phyloP scores from a whole-genome alignment of 2,329 filamentous ascomycete species.

The Colletotrichum tamarilloi region DNA sequence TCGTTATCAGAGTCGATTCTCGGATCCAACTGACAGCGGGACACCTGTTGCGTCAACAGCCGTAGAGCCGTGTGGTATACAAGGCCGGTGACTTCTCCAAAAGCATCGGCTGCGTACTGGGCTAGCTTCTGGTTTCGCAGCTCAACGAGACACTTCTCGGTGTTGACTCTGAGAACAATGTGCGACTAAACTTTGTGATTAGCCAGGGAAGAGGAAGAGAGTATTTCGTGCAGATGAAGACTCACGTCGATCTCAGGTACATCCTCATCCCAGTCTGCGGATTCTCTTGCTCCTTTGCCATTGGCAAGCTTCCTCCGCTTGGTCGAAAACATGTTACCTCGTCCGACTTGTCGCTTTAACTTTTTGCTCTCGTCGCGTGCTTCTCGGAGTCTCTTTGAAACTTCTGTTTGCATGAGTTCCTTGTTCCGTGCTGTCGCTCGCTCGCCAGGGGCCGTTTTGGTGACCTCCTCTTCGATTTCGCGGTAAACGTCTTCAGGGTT shows the following conservation, averaged over 20 bases:
- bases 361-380: constrained; percentile 63
- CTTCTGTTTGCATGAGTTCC: constrained; percentile 67
- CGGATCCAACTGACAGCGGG: constrained; percentile 73
- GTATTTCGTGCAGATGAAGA: constrained; percentile 29
- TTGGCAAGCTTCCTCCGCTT: constrained; percentile 69
- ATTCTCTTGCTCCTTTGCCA: constrained; percentile 52
- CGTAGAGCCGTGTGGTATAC: constrained; percentile 82
- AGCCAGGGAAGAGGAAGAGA: constrained; percentile 36
- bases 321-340: constrained; percentile 49
- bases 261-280: constrained; percentile 49
- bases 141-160: constrained; percentile 84
- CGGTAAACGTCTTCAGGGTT: constrained; percentile 70
- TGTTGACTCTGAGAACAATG: constrained; percentile 82
- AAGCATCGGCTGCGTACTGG: constrained; percentile 74
- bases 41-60: constrained; percentile 74
- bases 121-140: constrained; percentile 83
- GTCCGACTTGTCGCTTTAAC: constrained; percentile 63
- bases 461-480: constrained; percentile 73
- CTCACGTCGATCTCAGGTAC: constrained; percentile 65
- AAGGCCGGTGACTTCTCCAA: constrained; percentile 79
- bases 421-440: constrained; percentile 69
- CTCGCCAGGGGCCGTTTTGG: constrained; percentile 57
- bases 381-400: constrained; percentile 64
- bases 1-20: constrained; percentile 57
- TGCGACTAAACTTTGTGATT: constrained; percentile 65